Conservation (phyloP, 257 asterid genomes). For the Solanum clarkiae region DNA sequence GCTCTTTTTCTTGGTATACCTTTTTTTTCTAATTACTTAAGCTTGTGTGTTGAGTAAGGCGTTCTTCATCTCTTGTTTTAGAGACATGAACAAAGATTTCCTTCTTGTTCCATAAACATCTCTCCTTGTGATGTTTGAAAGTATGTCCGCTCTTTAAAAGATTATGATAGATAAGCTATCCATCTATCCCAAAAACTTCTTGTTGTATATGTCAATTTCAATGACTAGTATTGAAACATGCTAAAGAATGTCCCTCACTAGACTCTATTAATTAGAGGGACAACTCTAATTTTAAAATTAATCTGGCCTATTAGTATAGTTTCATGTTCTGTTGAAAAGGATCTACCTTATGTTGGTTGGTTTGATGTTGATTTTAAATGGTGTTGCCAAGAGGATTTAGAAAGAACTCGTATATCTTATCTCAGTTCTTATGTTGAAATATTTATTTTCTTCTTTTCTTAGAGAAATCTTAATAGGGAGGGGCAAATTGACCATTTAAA, state of each 20-base stretch:
- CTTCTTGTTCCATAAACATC: background rate
- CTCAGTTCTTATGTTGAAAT: background rate
- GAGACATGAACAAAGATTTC: background rate
- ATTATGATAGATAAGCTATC: background rate
- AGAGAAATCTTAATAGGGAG: background rate
- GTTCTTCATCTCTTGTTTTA: background rate
- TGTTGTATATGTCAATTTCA: background rate
- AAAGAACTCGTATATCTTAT: background rate
- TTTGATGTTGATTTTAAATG: background rate
- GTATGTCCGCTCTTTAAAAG: background rate
- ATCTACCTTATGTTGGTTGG: background rate
- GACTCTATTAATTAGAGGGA: background rate
- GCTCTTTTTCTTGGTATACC: background rate
- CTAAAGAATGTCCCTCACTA: background rate
- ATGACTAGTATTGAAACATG: background rate
- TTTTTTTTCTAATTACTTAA: background rate
- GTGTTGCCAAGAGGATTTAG: background rate
- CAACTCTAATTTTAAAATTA: background rate
- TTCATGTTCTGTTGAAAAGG: background rate
- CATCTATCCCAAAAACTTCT: background rate
- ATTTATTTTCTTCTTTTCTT: background rate
- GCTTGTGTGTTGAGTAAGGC: background rate
- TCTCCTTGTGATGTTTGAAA: background rate
- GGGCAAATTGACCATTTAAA: background rate
- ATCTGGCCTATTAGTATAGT: background rate